Evolutionary conservation across 768 basidiomycete species (phyloP), one percentile per base, ranked within the genome.

Genomic region (Austroboletus eburneus): DNA sequence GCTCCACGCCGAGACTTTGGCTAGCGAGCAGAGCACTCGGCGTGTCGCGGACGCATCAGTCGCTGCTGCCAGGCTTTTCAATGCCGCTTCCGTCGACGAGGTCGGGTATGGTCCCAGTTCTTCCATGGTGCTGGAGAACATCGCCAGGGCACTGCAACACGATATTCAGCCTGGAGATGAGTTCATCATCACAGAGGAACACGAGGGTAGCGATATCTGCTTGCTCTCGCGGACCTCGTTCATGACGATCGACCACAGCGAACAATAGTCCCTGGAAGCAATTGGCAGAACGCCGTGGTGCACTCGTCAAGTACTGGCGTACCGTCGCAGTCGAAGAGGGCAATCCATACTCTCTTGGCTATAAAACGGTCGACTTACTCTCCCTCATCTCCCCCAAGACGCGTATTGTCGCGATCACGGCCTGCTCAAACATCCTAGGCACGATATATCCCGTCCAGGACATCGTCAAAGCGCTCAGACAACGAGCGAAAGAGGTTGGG

Each of bases 231-330:
- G 1, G 3, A 8, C 13, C 4, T 4, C 13, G 23, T 9, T 32
- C 23, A 35, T 42, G 18, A 36, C 20, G 32, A 40, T 39, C 32
- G 16, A 25, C 8, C 45, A 4, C 49, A 87, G 87, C 88, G 2
- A 90, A 91, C 53, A 76, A 64, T 13, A 85, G 86, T 0, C 76
- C 81, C 2, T 91, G 87, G 87, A 87, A 86, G 67, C 78, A 77
- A 48, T 74, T 90, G 14, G 86, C 87, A 1, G 69, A 70, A 14
- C 76, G 83, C 5, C 66, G 68, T 6, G 77, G 77, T 5, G 77
- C 76, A 2, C 55, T 71, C 0, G 35, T 89, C 40, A 82, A 83
- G 54, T 67, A 72, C 51, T 90, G 87, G 87, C 66, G 67, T 3
- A 68, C 78, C 2, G 68, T 66, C 9, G 70, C 75, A 4, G 70